Conservation (phyloP, 106 monocot genomes). For the Ottelia alismoides region DNA sequence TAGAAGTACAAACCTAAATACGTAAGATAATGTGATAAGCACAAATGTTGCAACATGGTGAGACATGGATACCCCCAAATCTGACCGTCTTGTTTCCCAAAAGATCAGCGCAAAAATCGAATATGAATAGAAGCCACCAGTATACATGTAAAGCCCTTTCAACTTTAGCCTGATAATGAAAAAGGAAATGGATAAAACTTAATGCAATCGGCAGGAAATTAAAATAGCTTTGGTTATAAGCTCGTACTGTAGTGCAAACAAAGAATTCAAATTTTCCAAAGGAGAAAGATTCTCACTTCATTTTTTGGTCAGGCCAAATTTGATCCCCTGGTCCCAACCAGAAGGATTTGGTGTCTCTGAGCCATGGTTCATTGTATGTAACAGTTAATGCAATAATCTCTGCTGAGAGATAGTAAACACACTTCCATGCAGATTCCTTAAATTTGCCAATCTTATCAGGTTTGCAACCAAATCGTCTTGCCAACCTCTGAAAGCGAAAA, state of each 20-base stretch:
- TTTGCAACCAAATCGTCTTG: slow-evolving; percentile 30
- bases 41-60: slow-evolving; percentile 76
- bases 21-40: slow-evolving; percentile 78
- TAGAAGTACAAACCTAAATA: slow-evolving; percentile 42
- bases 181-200: too few relatives aligned
- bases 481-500: slow-evolving; percentile 32
- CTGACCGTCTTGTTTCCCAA: slow-evolving; percentile 94
- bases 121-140: slow-evolving; percentile 82
- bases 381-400: slow-evolving; percentile 58
- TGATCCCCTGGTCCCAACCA: slow-evolving; percentile 93
- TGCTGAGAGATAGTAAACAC: slow-evolving; percentile 62
- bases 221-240: too few relatives aligned
- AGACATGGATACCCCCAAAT: slow-evolving; percentile 82
- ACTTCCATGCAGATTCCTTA: slow-evolving; percentile 96
- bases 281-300: slow-evolving; percentile 45
- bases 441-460: slow-evolving; percentile 72
- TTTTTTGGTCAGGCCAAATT: slow-evolving; percentile 77
- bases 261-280: too few relatives aligned
- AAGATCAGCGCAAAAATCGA: slow-evolving; percentile 86
- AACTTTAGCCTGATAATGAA: slow-evolving; percentile 9
- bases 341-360: slow-evolving; percentile 64
- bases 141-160: slow-evolving; percentile 20
- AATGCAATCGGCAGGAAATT: too few relatives aligned
- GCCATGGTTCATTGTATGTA: slow-evolving; percentile 87
- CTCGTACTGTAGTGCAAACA: too few relatives aligned